phyloP scores from a whole-genome alignment of 495 filamentous ascomycete species.

The Podospora sp. region DNA sequence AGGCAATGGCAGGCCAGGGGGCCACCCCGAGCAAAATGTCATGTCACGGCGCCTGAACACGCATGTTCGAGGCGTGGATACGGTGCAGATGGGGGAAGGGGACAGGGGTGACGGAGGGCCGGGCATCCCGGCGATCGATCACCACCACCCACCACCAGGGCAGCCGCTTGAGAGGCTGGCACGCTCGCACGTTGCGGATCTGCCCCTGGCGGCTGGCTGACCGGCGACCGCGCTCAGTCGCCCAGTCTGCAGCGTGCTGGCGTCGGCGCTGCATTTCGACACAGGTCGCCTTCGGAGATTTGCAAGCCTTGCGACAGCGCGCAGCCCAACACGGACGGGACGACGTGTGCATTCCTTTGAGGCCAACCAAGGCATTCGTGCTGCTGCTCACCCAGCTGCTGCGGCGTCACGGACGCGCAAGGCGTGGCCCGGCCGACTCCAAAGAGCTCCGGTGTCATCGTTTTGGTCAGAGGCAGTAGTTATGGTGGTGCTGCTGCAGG shows the following conservation, averaged over 20 bases:
- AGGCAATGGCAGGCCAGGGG: not conserved
- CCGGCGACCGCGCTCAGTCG: not conserved
- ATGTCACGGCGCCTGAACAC: not conserved
- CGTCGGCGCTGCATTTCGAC: too few species aligned
- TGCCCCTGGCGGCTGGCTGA: not conserved
- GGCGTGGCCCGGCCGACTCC: not conserved
- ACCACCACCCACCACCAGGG: not conserved
- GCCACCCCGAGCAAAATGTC: not conserved
- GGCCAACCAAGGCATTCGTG: slow-evolving; percentile 4
- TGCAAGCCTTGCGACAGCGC: slow-evolving; percentile 4
- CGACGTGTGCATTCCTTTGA: slow-evolving; percentile 8
- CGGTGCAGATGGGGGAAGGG: too few species aligned
- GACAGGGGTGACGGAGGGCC: not conserved
- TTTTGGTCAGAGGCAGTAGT: not conserved
- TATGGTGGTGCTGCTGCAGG: not conserved
- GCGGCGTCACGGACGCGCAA: not conserved
- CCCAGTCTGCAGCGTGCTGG: not conserved
- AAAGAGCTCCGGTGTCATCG: not conserved
- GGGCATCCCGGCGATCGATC: not conserved
- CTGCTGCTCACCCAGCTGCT: not conserved
- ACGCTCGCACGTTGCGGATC: not conserved
- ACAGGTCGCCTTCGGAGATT: not conserved
- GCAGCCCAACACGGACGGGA: not conserved
- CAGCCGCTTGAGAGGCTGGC: not conserved
- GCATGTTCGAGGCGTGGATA: not conserved